phyloP scores from a whole-genome alignment of 129 eudicot species.

The Pseudognaphalium luteoalbum region DNA sequence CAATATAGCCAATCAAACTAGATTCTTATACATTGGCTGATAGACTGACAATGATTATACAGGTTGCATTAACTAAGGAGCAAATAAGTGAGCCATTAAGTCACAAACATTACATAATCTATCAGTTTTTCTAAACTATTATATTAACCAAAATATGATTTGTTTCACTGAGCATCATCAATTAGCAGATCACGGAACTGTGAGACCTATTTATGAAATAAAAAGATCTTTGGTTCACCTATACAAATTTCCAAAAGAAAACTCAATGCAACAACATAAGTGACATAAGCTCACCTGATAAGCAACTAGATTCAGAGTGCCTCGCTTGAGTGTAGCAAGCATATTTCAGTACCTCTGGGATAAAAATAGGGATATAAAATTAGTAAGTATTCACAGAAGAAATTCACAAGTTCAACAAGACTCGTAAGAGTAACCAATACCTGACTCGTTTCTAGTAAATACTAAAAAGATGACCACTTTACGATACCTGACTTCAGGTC shows the following conservation, averaged over 20 bases:
- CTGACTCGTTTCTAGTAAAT: not conserved
- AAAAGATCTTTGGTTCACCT: not conserved
- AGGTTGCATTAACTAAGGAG: not conserved
- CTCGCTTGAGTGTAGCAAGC: not conserved
- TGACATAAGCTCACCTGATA: conserved; percentile 15
- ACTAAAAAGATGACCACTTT: not conserved
- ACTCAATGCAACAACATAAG: not conserved
- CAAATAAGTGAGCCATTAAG: not conserved
- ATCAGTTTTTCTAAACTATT: not conserved
- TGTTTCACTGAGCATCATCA: not conserved
- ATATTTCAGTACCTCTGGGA: conserved; percentile 11
- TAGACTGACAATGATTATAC: not conserved
- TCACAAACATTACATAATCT: not conserved
- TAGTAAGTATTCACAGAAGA: not conserved
- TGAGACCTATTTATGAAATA: not conserved
- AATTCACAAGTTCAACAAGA: not conserved
- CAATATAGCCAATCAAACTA: not conserved
- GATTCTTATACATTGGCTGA: conserved; percentile 4
- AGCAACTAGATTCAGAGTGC: conserved; percentile 1
- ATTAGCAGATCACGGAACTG: not conserved
- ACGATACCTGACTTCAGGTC: conserved; percentile 24
- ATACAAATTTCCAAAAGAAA: not conserved
- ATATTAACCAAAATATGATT: not conserved
- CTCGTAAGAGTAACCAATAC: not conserved
- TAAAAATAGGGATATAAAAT: conserved; percentile 6